These are phyloP conservation scores for Oryza rufipogon DNA, from an alignment of 176 grass and related monocot species.

Conservation along the genomic window DNA sequence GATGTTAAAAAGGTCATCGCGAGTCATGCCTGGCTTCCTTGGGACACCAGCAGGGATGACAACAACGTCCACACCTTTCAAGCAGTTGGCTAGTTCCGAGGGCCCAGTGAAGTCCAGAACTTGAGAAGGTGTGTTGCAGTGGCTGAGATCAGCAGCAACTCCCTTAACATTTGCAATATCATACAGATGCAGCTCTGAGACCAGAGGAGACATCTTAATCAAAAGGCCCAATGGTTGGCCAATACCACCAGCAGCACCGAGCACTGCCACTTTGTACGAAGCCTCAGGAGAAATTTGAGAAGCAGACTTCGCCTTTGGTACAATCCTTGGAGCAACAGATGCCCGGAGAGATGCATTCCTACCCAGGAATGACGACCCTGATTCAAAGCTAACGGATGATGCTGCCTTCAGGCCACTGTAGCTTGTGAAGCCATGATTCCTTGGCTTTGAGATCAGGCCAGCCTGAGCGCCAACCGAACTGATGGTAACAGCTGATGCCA, in stretches of 20 bases:
- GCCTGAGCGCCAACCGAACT: conserved; percentile 42
- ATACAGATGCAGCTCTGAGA: conserved; percentile 69
- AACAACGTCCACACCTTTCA: conserved; percentile 79
- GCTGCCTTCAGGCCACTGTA: conserved; percentile 45
- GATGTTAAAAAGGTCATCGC: conserved; percentile 89
- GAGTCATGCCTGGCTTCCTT: conserved; percentile 89
- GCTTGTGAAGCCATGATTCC: conserved; percentile 33
- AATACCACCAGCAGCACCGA: conserved; percentile 84
- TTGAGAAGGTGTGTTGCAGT: conserved; percentile 83
- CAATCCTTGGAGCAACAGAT: conserved; percentile 43
- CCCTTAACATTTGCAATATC: conserved; percentile 96
- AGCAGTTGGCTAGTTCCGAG: conserved; percentile 58
- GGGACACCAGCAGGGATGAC: conserved; percentile 84
- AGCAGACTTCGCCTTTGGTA: conserved; percentile 52
- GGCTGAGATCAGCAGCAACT: conserved; percentile 83
- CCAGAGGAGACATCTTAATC: conserved; percentile 87
- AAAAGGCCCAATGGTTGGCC: conserved; percentile 73
- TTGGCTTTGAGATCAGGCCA: conserved; percentile 42
- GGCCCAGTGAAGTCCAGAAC: conserved; percentile 76
- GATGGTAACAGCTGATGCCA: conserved; percentile 47
- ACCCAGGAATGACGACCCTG: conserved; percentile 41
- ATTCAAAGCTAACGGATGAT: conserved; percentile 29
- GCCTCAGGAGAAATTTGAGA: conserved; percentile 56
- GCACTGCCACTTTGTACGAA: conserved; percentile 77
- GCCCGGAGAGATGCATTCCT: conserved; percentile 37